Evolutionary conservation across 2,329 filamentous ascomycete genomes (phyloP), one percentile per base, ranked within the genome.

Genomic region (Hirsutella thompsonii): DNA sequence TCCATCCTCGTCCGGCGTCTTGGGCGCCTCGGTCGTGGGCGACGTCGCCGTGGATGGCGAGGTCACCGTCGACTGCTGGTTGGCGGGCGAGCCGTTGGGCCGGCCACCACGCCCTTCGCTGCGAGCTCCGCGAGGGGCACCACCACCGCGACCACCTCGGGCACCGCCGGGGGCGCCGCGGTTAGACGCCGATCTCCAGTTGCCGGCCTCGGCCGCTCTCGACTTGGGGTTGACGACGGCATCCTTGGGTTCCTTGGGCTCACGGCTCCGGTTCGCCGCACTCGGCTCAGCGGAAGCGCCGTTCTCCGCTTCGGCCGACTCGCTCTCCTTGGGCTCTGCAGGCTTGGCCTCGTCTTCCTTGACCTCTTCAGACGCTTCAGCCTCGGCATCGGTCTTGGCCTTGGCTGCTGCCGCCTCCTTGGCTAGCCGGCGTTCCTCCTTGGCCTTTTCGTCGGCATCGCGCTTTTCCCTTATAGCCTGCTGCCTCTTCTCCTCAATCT

Each of bases 401-500:
- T 69, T 68, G 40, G 68, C 69, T 8, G 64, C 68, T 21, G 69
- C 68, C 30, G 69, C 71, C 45, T 75, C 71, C 59, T 79, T 78
- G 20, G 74, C 79, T 28, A 76, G 59, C 40, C 74, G 71, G 43
- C 69, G 70, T 49, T 87, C 83, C 52, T 85, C 86, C 62, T 86
- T 88, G 36, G 77, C 81, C 68, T 89, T 92, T 47, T 92, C 86
- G 1, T 92, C 86, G 1, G 81, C 78, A 52, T 94, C 88, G 57
- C 81, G 84, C 76, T 93, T 94, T 61, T 92, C 81, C 48, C 79
- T 79, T 20, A 88, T 47, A 6, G 76, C 74, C 44, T 84, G 70
- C 54, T 83, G 70, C 49, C 83, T 76, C 72, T 87, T 94, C 66
- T 94, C 87, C 55, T 93, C 90, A 43, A 98, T 79, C 60, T 93